These are phyloP conservation scores for Dactylellina sp. DNA, from an alignment of 2,329 filamentous ascomycete genomes.

Conservation along the genomic window DNA sequence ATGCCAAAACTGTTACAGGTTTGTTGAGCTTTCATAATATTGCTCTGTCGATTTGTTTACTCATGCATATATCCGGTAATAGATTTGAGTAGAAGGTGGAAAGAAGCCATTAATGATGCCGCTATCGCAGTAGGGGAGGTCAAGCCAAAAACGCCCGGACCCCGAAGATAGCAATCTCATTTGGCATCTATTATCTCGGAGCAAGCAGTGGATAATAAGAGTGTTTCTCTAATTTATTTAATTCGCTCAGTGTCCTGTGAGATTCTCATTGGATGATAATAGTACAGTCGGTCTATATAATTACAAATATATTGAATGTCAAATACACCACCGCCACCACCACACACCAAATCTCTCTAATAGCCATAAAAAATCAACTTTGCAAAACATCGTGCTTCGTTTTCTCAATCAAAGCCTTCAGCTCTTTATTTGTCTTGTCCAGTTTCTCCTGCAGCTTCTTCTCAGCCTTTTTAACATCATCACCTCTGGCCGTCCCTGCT, in stretches of 20 bases:
- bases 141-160: conserved; percentile 37
- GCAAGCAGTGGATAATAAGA: no score
- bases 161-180: conserved; percentile 7
- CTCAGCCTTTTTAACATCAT: conserved; percentile 56
- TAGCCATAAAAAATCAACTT: conserved; percentile 2
- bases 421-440: conserved; percentile 53
- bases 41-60: background rate
- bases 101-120: conserved; percentile 42
- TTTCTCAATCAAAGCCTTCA: conserved; percentile 53
- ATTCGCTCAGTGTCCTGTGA: background rate
- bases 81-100: conserved; percentile 51
- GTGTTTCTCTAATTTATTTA: no score
- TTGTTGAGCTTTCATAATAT: conserved; percentile 5
- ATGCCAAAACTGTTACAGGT: conserved; percentile 59
- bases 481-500: conserved; percentile 21
- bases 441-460: conserved; percentile 58
- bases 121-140: conserved; percentile 41
- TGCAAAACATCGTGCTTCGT: conserved; percentile 50
- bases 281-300: background rate
- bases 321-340: conserved; percentile 2
- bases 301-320: conserved; percentile 6
- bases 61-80: background rate
- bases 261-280: no score
- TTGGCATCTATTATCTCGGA: no score
- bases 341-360: background rate